Evolutionary conservation across 1,284 basidiomycete genomes (phyloP).

Genomic region (Sparassis latifolia): DNA sequence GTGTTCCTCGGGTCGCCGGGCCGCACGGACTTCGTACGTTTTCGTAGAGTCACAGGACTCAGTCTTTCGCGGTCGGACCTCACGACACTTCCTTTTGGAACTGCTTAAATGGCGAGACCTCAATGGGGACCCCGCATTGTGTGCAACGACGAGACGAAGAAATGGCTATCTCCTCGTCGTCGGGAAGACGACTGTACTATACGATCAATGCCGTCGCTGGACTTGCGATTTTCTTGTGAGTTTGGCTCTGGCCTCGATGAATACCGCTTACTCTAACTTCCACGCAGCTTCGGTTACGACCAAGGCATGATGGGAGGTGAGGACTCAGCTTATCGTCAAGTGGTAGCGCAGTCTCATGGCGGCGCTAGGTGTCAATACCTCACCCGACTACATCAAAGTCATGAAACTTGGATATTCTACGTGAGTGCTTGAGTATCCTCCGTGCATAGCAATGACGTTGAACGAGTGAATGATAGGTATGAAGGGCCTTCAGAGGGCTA

Average conservation of each 20-base stretch:
- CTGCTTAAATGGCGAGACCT: too few relatives aligned
- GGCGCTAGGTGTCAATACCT: conserved; percentile 35
- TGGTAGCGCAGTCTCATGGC: too few relatives aligned
- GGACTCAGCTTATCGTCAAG: not conserved
- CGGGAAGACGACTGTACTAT: conserved; percentile 24
- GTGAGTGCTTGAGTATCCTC: conserved; percentile 13
- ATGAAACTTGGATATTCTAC: conserved; percentile 37
- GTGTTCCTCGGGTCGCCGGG: too few relatives aligned
- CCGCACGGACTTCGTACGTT: too few relatives aligned
- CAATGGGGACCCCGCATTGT: too few relatives aligned
- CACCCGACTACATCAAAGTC: conserved; percentile 38
- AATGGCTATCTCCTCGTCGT: conserved; percentile 14
- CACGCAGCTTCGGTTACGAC: conserved; percentile 43
- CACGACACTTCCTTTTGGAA: too few relatives aligned
- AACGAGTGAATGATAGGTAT: conserved; percentile 21
- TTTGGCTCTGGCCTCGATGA: conserved; percentile 1
- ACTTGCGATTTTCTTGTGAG: conserved; percentile 43
- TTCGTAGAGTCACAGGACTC: too few relatives aligned
- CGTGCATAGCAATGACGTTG: conserved; percentile 3
- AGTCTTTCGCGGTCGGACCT: too few relatives aligned
- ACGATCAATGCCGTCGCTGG: conserved; percentile 35
- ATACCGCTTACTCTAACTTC: not conserved
- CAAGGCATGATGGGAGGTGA: conserved; percentile 48
- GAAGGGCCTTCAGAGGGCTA: conserved; percentile 38
- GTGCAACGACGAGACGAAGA: too few relatives aligned